Evolutionary conservation across 1,139 yeast genomes (phyloP).

Genomic region (Yamadazyma friedrichii): DNA sequence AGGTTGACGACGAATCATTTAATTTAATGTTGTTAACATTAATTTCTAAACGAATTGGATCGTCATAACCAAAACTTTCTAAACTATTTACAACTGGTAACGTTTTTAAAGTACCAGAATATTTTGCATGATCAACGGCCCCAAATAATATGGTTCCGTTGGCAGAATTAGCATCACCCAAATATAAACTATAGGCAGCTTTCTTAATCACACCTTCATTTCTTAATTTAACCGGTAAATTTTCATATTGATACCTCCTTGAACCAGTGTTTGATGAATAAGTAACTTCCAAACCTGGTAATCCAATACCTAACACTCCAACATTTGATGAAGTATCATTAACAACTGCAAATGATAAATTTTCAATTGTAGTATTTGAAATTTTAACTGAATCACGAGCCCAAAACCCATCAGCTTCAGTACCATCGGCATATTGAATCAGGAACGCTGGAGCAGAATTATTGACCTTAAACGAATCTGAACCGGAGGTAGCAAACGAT

Average conservation of each 20-base stretch:
- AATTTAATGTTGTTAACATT: constrained; percentile 21
- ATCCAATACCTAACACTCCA: constrained; percentile 50
- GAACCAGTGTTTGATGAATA: constrained; percentile 12
- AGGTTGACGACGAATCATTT: constrained; percentile 10
- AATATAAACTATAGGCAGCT: constrained; percentile 52
- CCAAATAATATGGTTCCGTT: constrained; percentile 56
- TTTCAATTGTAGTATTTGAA: constrained; percentile 23
- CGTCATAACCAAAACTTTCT: constrained; percentile 16
- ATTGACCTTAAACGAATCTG: constrained; percentile 33
- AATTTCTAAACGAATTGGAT: constrained; percentile 28
- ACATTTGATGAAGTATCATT: constrained; percentile 36
- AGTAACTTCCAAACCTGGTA: constrained; percentile 20
- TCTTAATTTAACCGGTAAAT: constrained; percentile 28
- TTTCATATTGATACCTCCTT: constrained; percentile 23
- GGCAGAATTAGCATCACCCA: constrained; percentile 28
- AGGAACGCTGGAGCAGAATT: constrained; percentile 29
- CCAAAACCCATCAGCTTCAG: constrained; percentile 48
- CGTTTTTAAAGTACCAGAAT: constrained; percentile 40
- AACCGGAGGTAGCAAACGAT: constrained; percentile 34
- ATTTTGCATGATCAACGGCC: constrained; percentile 55
- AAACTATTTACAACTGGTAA: constrained; percentile 29
- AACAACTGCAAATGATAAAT: constrained; percentile 51
- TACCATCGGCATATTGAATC: constrained; percentile 57
- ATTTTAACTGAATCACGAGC: constrained; percentile 50
- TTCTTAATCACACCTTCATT: constrained; percentile 48